These are phyloP conservation scores for Neopestalotiopsis clavispora DNA, from an alignment of 2,329 filamentous ascomycete species.

Conservation along the genomic window DNA sequence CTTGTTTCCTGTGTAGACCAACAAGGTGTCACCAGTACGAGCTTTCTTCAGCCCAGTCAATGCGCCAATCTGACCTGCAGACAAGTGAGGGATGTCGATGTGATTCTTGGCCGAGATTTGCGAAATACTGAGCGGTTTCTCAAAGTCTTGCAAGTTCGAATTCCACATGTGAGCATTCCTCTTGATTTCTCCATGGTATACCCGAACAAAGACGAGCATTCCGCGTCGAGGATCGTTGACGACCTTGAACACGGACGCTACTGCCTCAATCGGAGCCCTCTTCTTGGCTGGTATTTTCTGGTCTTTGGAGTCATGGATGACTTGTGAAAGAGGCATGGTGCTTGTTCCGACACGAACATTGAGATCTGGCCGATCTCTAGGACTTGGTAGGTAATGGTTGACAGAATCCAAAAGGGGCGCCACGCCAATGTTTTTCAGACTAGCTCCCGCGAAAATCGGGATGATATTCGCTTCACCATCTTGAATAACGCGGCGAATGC, in stretches of 20 bases:
- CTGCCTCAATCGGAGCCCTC: conserved; percentile 44
- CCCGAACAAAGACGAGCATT: conserved; percentile 87
- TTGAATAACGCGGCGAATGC: conserved; percentile 74
- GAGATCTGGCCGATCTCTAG: conserved; percentile 78
- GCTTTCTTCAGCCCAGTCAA: conserved; percentile 88
- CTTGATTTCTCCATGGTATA: conserved; percentile 83
- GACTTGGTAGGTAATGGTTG: conserved; percentile 84
- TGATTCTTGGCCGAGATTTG: conserved; percentile 91
- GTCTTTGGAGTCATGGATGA: conserved; percentile 39
- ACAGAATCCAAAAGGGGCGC: conserved; percentile 90
- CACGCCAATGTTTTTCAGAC: conserved; percentile 92
- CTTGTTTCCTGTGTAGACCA: conserved; percentile 69
- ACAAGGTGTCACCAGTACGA: conserved; percentile 91
- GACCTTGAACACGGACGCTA: conserved; percentile 88
- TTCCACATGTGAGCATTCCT: conserved; percentile 83
- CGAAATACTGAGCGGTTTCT: conserved; percentile 79
- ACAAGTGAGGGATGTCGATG: conserved; percentile 80
- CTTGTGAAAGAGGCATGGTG: conserved; percentile 46
- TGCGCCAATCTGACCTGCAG: conserved; percentile 90
- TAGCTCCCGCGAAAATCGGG: conserved; percentile 89
- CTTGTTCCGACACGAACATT: conserved; percentile 72
- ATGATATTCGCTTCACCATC: conserved; percentile 74
- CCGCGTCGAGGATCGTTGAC: conserved; percentile 86
- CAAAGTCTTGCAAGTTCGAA: conserved; percentile 79
- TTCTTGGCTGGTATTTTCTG: conserved; percentile 39